Evolutionary conservation across 441 rosid genomes (phyloP).

Genomic region (Mallotus repandus): DNA sequence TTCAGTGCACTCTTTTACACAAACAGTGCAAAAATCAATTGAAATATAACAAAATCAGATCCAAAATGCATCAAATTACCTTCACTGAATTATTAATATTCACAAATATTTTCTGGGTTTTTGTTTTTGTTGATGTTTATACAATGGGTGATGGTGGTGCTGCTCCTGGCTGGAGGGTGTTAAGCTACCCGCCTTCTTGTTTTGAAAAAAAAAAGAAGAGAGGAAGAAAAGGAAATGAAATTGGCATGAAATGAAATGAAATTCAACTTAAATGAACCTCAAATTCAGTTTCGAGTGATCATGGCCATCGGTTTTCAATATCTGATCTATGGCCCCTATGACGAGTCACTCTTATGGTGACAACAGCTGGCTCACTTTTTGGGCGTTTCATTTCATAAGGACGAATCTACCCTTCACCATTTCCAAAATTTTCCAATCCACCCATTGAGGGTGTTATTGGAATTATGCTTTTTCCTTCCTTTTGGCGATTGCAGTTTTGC

Average conservation of each 20-base stretch:
- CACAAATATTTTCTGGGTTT: too few species aligned
- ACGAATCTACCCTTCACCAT: constrained; percentile 24
- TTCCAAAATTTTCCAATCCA: background rate
- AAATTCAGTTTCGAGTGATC: constrained; percentile 32
- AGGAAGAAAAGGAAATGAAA: constrained; percentile 26
- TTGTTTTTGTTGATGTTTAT: background rate
- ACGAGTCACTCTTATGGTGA: constrained; percentile 25
- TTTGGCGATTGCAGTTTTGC: too few species aligned
- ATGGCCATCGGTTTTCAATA: constrained; percentile 32
- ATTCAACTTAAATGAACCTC: constrained; percentile 39
- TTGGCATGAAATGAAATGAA: constrained; percentile 32
- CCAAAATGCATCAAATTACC: background rate
- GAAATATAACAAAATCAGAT: background rate
- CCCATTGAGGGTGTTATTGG: too few species aligned
- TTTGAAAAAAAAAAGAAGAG: constrained; percentile 27
- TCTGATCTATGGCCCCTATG: constrained; percentile 29
- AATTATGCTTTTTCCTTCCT: too few species aligned
- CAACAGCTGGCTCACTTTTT: constrained; percentile 43
- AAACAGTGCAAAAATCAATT: too few species aligned
- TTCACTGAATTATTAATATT: background rate
- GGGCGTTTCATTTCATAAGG: background rate
- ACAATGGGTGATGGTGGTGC: background rate
- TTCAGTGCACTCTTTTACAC: too few species aligned
- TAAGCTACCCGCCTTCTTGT: constrained; percentile 43
- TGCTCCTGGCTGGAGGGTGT: constrained; percentile 11